Evolutionary conservation across 2,329 filamentous ascomycete genomes (phyloP).

Genomic region (Scytalidium lignicola): DNA sequence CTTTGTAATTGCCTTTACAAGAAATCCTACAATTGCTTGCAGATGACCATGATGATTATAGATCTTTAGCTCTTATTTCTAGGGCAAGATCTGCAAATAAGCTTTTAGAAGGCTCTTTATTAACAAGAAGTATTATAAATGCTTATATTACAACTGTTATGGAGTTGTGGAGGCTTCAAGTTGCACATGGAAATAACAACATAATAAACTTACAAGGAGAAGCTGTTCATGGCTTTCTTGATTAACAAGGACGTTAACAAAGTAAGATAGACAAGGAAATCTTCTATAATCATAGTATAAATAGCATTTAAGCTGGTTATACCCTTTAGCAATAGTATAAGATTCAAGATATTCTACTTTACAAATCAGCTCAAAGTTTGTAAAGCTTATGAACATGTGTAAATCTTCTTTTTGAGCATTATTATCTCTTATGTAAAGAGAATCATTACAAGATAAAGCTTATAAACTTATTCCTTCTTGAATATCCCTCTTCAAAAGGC

Average conservation of each 20-base stretch:
- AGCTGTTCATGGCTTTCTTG: constrained; percentile 2
- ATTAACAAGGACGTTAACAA: constrained; percentile 1
- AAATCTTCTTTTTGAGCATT: constrained; percentile 6
- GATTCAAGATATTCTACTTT: constrained; percentile 3
- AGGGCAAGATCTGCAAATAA: neutral
- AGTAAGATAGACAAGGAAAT: neutral
- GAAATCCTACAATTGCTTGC: constrained; percentile 1
- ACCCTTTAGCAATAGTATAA: neutral
- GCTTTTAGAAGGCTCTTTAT: neutral
- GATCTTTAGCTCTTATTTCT: neutral
- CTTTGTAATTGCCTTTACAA: neutral
- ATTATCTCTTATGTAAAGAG: constrained; percentile 5
- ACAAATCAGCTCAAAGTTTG: neutral
- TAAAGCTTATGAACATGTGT: constrained; percentile 4
- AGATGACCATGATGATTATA: constrained; percentile 2
- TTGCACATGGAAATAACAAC: constrained; percentile 2
- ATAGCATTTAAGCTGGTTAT: constrained; percentile 4
- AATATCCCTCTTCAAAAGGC: constrained; percentile 3
- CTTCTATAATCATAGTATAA: constrained; percentile 1
- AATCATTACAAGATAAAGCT: constrained; percentile 6
- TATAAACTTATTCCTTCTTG: constrained; percentile 4
- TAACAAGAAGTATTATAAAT: constrained; percentile 1
- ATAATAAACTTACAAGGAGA: neutral
- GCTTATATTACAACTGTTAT: constrained; percentile 4
- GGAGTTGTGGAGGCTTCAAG: constrained; percentile 3